Conservation (phyloP, 2,329 filamentous ascomycete species). For the Apiospora hydei region DNA sequence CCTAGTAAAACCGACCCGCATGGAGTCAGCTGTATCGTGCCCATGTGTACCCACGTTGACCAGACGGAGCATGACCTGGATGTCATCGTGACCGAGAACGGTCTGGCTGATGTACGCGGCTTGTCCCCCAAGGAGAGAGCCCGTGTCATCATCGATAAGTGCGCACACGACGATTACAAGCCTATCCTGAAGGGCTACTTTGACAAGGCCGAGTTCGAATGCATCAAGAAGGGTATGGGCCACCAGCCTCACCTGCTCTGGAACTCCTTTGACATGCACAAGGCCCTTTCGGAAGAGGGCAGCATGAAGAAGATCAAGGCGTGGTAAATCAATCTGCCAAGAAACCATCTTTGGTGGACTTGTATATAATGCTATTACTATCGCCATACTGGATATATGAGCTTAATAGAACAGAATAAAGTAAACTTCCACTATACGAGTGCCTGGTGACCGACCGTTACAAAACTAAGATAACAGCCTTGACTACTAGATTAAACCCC, state of each 20-base stretch:
- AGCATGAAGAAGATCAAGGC: conserved; percentile 82
- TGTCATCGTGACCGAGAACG: conserved; percentile 78
- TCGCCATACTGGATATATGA: neutral
- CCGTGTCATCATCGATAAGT: conserved; percentile 85
- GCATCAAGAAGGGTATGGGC: conserved; percentile 84
- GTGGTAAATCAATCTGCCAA: conserved; percentile 52
- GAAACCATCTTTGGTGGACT: neutral
- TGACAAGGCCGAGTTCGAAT: conserved; percentile 85
- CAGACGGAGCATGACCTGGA: conserved; percentile 94
- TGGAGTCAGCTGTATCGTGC: conserved; percentile 87
- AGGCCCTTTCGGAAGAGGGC: conserved; percentile 80
- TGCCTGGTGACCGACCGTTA: neutral
- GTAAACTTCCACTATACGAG: neutral
- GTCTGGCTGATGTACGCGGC: conserved; percentile 85
- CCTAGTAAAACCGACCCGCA: conserved; percentile 83
- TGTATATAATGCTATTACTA: conserved; percentile 1
- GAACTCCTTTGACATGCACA: conserved; percentile 90
- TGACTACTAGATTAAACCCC: no score
- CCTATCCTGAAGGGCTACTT: conserved; percentile 85
- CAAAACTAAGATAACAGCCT: neutral
- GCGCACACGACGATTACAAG: conserved; percentile 83
- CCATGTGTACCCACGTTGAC: conserved; percentile 91
- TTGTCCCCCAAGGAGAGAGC: conserved; percentile 82
- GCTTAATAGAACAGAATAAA: conserved; percentile 1
- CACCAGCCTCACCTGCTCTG: conserved; percentile 89